Conservation (phyloP, 2,329 filamentous ascomycete species). For the Fusarium sp. region DNA sequence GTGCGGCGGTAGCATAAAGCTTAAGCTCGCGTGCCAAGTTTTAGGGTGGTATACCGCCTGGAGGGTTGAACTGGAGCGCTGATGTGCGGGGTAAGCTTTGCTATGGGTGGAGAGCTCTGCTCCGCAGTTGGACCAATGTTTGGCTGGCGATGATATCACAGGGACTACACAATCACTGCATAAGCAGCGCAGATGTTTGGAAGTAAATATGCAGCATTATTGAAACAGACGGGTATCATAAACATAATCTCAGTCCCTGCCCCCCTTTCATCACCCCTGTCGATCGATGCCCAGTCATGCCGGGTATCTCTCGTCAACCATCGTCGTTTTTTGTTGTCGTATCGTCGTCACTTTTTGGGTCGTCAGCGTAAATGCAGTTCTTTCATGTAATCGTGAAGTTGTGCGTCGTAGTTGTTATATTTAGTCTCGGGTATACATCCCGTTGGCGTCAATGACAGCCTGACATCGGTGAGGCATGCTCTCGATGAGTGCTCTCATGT, state of each 20-base stretch:
- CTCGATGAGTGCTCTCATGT: conserved; percentile 5
- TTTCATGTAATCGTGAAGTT: neutral
- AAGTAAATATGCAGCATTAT: neutral
- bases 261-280: neutral
- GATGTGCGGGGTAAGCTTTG: conserved; percentile 1
- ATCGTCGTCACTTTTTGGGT: neutral
- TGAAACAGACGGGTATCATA: conserved; percentile 8
- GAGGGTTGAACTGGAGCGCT: neutral
- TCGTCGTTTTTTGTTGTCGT: neutral
- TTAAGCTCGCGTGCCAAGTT: conserved; percentile 28
- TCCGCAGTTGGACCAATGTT: neutral
- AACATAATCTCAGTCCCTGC: neutral
- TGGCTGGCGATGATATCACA: conserved; percentile 7
- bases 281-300: neutral
- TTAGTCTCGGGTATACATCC: conserved; percentile 21
- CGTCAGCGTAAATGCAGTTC: neutral
- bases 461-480: conserved; percentile 30
- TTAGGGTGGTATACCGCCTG: neutral
- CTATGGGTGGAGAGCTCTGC: neutral
- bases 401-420: neutral
- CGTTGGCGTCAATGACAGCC: conserved; percentile 31
- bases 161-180: neutral
- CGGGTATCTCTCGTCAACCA: neutral
- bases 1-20: conserved; percentile 10
- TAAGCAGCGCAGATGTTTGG: neutral